phyloP scores from a whole-genome alignment of 768 basidiomycete genomes.

The Fomitopsis pulvina region DNA sequence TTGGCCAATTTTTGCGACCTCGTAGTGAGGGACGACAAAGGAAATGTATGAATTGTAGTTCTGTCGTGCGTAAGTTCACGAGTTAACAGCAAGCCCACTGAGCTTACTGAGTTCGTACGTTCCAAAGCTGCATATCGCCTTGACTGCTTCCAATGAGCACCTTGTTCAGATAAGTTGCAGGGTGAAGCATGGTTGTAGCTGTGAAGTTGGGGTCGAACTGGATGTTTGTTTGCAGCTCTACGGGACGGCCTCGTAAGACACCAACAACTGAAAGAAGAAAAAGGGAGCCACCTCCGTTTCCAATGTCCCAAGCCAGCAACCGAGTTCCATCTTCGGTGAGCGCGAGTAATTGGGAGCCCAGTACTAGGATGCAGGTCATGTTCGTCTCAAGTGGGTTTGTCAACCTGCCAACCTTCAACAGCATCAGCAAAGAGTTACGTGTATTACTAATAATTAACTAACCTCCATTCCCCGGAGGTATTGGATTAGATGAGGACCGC shows the following conservation, averaged over 20 bases:
- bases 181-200: constrained; percentile 83
- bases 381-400: constrained; percentile 57
- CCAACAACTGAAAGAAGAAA: too few species aligned
- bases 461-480: constrained; percentile 90
- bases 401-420: constrained; percentile 44
- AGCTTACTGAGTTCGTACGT: constrained; percentile 73
- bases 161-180: constrained; percentile 96
- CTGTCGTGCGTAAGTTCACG: too few species aligned
- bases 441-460: constrained; percentile 1
- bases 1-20: constrained; percentile 21
- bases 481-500: constrained; percentile 63
- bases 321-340: constrained; percentile 72
- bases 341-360: constrained; percentile 76
- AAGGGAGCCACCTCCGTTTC: constrained; percentile 56
- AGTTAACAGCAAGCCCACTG: background rate
- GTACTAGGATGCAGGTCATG: constrained; percentile 64
- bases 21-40: constrained; percentile 42
- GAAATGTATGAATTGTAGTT: constrained; percentile 77
- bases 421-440: constrained; percentile 7
- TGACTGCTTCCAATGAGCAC: constrained; percentile 77
- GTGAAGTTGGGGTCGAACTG: constrained; percentile 80
- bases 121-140: constrained; percentile 90
- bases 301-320: constrained; percentile 74
- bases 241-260: background rate
- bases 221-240: constrained; percentile 61